Evolutionary conservation across 2,329 filamentous ascomycete genomes (phyloP).

Genomic region (Lojkania enalia): DNA sequence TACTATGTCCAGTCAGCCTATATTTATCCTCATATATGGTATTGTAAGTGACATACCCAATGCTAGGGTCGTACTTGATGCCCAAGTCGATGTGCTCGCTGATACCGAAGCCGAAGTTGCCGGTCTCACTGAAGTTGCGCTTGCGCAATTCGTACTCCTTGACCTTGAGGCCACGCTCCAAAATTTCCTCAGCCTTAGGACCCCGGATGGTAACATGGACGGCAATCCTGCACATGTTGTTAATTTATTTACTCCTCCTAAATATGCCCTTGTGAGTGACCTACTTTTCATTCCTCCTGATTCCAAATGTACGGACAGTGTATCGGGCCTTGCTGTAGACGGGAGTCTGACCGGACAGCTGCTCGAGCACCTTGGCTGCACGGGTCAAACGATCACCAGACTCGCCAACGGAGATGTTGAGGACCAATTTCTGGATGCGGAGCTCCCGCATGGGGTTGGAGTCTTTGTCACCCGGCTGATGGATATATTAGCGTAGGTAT

Average conservation of each 20-base stretch:
- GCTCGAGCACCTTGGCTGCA: conserved; percentile 99
- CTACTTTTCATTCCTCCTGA: conserved; percentile 91
- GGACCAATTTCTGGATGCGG: conserved; percentile 98
- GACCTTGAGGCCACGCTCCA: conserved; percentile 99
- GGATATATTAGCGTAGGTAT: conserved; percentile 2
- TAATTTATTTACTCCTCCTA: neutral
- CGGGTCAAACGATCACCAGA: conserved; percentile 99
- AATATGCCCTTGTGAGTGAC: neutral
- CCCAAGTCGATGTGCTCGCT: conserved; percentile 99
- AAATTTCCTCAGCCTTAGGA: conserved; percentile 99
- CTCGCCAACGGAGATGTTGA: conserved; percentile 99
- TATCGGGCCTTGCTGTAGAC: conserved; percentile 99
- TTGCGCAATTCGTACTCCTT: conserved; percentile 99
- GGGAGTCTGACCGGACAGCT: conserved; percentile 98
- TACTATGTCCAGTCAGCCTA: conserved; percentile 36
- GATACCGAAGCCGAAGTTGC: conserved; percentile 97
- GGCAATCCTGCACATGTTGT: conserved; percentile 72
- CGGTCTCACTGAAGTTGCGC: conserved; percentile 99
- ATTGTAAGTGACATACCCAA: conserved; percentile 35
- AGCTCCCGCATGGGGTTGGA: conserved; percentile 99
- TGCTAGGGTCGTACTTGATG: conserved; percentile 70
- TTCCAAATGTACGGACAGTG: conserved; percentile 99
- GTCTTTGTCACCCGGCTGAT: conserved; percentile 63
- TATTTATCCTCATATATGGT: neutral
- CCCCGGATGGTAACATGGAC: conserved; percentile 99